Percentiles rank a stretch among this genome's conserved stretches.
Evolutionary conservation across 176 grass and related monocot genomes (phyloP).

Genomic region (Puya raimondii): DNA sequence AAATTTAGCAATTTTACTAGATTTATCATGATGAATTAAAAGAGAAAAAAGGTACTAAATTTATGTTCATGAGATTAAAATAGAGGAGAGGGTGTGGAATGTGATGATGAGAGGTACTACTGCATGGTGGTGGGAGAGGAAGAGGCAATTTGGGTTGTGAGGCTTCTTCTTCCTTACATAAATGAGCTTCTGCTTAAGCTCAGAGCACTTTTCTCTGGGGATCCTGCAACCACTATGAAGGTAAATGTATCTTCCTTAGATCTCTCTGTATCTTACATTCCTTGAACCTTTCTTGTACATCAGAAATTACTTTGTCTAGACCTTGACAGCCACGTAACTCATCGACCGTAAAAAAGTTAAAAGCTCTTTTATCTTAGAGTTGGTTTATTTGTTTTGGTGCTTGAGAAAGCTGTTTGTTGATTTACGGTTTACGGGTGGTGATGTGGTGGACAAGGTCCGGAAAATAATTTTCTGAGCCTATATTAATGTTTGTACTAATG

Average conservation of each 20-base stretch:
- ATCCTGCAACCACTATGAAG: conserved; percentile 92
- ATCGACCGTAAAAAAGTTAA: too few species aligned
- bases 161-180: conserved; percentile 66
- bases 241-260: conserved; percentile 21
- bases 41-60: too few species aligned
- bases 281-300: background rate
- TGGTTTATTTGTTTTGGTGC: background rate
- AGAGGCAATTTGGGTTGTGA: conserved; percentile 87
- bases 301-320: too few species aligned
- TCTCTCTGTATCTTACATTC: background rate
- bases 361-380: background rate
- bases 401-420: background rate
- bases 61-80: background rate
- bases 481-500: conserved; percentile 11
- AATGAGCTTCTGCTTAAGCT: conserved; percentile 79
- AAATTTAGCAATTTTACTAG: background rate
- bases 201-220: conserved; percentile 70
- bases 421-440: too few species aligned
- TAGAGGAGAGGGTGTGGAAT: conserved; percentile 52
- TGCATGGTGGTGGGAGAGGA: conserved; percentile 64
- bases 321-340: too few species aligned
- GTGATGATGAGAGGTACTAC: conserved; percentile 30
- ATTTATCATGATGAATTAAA: background rate
- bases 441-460: too few species aligned
- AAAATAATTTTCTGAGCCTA: too few species aligned